These are phyloP conservation scores for Prunus salicina DNA, from an alignment of 306 rosid genomes.

Conservation along the genomic window DNA sequence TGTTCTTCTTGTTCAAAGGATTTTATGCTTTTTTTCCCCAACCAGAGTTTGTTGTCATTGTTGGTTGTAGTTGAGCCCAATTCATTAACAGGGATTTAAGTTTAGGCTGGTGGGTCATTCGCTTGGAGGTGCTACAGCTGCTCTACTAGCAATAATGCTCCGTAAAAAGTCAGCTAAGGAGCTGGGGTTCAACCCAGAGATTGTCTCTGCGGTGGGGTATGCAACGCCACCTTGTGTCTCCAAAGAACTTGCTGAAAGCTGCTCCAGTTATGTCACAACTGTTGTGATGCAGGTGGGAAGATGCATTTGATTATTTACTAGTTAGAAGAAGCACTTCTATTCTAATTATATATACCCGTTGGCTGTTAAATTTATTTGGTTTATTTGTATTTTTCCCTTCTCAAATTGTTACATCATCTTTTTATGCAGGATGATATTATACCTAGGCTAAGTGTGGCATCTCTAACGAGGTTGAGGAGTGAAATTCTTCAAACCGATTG, in stretches of 20 bases:
- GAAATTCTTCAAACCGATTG: constrained; percentile 97
- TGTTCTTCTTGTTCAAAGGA: constrained; percentile 10
- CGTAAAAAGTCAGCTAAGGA: constrained; percentile 70
- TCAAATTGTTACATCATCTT: constrained; percentile 19
- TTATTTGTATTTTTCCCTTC: constrained; percentile 20
- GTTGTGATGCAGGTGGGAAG: constrained; percentile 88
- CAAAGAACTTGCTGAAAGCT: constrained; percentile 76
- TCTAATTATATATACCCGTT: neutral
- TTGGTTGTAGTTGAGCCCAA: constrained; percentile 38
- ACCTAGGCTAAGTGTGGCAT: constrained; percentile 76
- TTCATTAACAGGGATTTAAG: constrained; percentile 86
- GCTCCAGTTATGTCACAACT: constrained; percentile 74
- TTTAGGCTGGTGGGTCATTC: constrained; percentile 97
- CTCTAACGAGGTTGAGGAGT: constrained; percentile 78
- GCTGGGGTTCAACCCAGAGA: constrained; percentile 83
- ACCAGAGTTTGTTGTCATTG: constrained; percentile 10
- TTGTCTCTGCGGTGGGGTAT: constrained; percentile 78
- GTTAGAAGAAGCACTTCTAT: neutral
- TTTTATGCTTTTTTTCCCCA: neutral
- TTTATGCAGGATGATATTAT: constrained; percentile 76
- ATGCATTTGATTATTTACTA: constrained; percentile 23
- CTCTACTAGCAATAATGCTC: constrained; percentile 84
- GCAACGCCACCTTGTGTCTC: constrained; percentile 95
- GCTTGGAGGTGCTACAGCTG: constrained; percentile 93
- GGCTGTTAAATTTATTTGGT: constrained; percentile 5